A percentile compares a stretch with the other conserved stretches of the same genome.
Evolutionary conservation across 2,329 filamentous ascomycete species (phyloP).

Genomic region (Fusarium globosum): DNA sequence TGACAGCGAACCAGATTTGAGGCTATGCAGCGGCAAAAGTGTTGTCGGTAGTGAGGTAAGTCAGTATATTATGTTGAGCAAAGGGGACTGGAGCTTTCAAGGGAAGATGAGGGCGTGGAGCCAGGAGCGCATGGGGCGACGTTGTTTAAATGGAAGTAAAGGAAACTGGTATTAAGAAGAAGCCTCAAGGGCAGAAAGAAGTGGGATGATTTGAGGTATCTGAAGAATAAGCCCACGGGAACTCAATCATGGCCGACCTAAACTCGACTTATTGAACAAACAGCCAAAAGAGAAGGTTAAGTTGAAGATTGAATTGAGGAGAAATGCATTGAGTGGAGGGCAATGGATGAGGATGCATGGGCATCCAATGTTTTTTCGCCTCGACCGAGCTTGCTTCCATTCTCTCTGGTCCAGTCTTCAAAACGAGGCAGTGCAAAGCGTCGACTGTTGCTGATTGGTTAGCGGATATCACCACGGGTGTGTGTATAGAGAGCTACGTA

Average conservation of each 20-base stretch:
- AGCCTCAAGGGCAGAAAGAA: slow-evolving; percentile 20
- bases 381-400: slow-evolving; percentile 5
- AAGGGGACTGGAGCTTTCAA: slow-evolving; percentile 35
- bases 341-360: slow-evolving; percentile 3
- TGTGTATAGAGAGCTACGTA: slow-evolving; percentile 1
- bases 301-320: slow-evolving; percentile 21
- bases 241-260: slow-evolving; percentile 12
- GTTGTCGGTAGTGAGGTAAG: slow-evolving; percentile 8
- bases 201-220: neutral
- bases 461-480: neutral
- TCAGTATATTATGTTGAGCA: slow-evolving; percentile 22
- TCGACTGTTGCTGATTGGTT: slow-evolving; percentile 25
- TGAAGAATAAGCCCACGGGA: slow-evolving; percentile 1
- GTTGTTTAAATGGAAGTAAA: slow-evolving; percentile 19
- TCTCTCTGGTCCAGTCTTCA: slow-evolving; percentile 1
- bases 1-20: slow-evolving; percentile 16
- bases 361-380: slow-evolving; percentile 24
- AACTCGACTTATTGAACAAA: neutral
- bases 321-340: slow-evolving; percentile 16
- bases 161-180: slow-evolving; percentile 18
- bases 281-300: slow-evolving; percentile 7
- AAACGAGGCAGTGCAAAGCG: slow-evolving; percentile 40
- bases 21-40: slow-evolving; percentile 41
- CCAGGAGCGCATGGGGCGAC: slow-evolving; percentile 34
- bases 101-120: slow-evolving; percentile 40